Evolutionary conservation across 225 moss, liverwort and hornwort genomes (phyloP), one percentile per base, ranked within the genome.

Genomic region (Bryum argenteum): DNA sequence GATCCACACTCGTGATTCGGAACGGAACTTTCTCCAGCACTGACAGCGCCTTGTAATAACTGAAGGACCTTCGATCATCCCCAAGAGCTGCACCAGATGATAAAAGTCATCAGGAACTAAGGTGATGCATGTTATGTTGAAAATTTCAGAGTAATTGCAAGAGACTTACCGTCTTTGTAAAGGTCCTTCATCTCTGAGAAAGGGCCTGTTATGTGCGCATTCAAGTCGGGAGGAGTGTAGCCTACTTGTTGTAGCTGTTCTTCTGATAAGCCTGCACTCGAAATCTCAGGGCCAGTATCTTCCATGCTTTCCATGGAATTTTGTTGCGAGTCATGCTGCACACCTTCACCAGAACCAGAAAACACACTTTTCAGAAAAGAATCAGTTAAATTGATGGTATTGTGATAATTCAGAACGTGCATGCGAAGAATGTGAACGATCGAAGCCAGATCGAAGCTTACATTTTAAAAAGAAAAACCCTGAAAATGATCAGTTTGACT

Each of bases 1-100:
- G 77, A 71, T 93, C 83, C 69, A 90, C 82, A 66, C 81, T 91
- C 9, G 81, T 89, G 53, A 98, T 93, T 72, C 81, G 82, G 79
- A 88, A 88, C 33, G 94, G 94, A 77, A 98, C 58, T 71, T 98
- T 98, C 82, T 98, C 98, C 50, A 98, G 58, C 9, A 94, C 88
- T 15, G 91, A 92, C 33, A 84, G 82, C 10, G 94, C 98, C 78
- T 98, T 98, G 1, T 77, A 65, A 69, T 98, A 98, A 58, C 98
- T 98, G 65, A 92, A 91, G 42, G 89, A 87, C 66, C 98, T 87
- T 50, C 92, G 86, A 21, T 86, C 87, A 67, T 98, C 94, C 61
- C 94, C 94, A 61, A 98, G 78, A 16, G 85, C 98, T 98, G 79
- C 57, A 58, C 61, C 58, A 76, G 58, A 62, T 15, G 20, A 63